Base-by-base conservation (phyloP, 192 early-diverging fungal genomes). In the Gamsiella multidivaricata region DNA sequence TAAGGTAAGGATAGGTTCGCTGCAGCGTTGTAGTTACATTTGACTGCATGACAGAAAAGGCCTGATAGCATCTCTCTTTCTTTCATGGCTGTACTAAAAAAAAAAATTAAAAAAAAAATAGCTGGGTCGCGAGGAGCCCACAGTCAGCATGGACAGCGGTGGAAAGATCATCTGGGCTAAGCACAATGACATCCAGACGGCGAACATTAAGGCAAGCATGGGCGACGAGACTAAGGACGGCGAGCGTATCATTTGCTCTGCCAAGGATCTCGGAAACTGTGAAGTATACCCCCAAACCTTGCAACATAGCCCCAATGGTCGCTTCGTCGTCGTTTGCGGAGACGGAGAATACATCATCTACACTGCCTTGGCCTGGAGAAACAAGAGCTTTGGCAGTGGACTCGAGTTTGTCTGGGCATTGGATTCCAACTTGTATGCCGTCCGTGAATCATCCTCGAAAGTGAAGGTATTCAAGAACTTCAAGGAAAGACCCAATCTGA, bases 331-430 rank as follows among this genome's bases (percentile, higher is more conserved):
- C n/a, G 98, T 98, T 20, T 97, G 96, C 68, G 98, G 98, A 52
- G 97, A 99, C 69, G 96, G 96, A 66, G 98, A 99, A 83, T 99
- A 96, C 81, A 99, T 99, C 55, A 98, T 99, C 69, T 99, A 99
- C 82, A 99, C 98, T 22, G 98, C 98, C 6, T 87, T 99, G 46
- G 96, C 98, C 5, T 99, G 98, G 98, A 89, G 98, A 81, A 99
- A 99, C 90, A 99, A 99, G 89, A 92, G 92, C 58, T 99, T 98
- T 83, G 98, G 98, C 18, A 93, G 89, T 37, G 98, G 91, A 3
- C 79, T 94, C 41, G 98, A 98, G 64, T 97, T 98, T 88, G 98
- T 97, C 12, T 99, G 98, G 98, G 95, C 95, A n/a, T 81, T 88
- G 55, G 95, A 98, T 82, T 97, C 96, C 22, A 98, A 97, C 79